Percentiles rank a stretch among this genome's conserved stretches.
phyloP scores from a whole-genome alignment of 352 stramenopile genomes.

The Pythium brassicae region DNA sequence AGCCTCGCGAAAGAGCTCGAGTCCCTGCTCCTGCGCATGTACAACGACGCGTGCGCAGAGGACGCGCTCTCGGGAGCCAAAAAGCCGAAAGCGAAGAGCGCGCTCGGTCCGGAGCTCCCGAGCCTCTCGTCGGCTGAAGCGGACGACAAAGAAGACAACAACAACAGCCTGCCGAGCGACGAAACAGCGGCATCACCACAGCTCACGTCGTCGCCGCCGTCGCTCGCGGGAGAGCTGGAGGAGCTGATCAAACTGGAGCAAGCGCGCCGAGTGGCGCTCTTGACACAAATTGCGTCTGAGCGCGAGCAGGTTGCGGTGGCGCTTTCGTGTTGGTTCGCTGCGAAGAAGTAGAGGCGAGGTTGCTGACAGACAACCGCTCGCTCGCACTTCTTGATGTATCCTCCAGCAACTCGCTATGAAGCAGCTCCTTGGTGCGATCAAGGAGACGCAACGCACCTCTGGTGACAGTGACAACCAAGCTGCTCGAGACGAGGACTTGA shows the following conservation, averaged over 20 bases:
- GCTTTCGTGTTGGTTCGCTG: not conserved
- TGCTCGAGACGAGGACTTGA: conserved; percentile 14
- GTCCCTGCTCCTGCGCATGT: conserved; percentile 51
- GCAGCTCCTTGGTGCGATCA: conserved; percentile 33
- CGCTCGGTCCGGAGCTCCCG: not conserved
- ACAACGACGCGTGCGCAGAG: conserved; percentile 48
- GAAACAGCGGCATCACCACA: conserved; percentile 1
- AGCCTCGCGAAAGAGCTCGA: conserved; percentile 61
- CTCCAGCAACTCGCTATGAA: conserved; percentile 45
- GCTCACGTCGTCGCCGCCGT: not conserved
- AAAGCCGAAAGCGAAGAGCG: conserved; percentile 14
- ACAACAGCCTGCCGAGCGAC: conserved; percentile 1
- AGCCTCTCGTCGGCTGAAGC: not conserved
- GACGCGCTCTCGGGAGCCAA: conserved; percentile 10
- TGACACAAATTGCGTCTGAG: conserved; percentile 53
- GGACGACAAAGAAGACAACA: conserved; percentile 6
- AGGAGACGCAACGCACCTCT: conserved; percentile 4
- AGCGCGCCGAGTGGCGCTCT: conserved; percentile 34
- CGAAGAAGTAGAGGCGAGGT: not conserved
- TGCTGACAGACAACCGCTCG: not conserved
- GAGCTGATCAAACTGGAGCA: conserved; percentile 50
- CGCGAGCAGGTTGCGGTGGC: conserved; percentile 40
- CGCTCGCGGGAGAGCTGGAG: conserved; percentile 43
- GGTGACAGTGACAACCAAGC: conserved; percentile 24
- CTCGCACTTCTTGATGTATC: not conserved